phyloP scores from a whole-genome alignment of 352 stramenopile genomes.

The Pythium aristosporum region DNA sequence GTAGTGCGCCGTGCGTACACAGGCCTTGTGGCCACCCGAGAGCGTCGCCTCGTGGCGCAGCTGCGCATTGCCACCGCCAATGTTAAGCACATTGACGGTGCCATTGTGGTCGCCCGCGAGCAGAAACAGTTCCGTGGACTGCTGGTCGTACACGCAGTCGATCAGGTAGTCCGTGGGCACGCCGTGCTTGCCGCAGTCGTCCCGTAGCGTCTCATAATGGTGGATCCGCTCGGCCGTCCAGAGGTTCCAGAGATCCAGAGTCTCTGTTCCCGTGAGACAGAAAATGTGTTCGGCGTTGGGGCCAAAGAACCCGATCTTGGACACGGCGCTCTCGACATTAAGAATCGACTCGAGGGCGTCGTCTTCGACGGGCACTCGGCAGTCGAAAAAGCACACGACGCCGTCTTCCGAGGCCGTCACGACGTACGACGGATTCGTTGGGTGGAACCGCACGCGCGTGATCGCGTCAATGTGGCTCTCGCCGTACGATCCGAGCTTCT shows the following conservation, averaged over 20 bases:
- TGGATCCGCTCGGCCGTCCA: slow-evolving; percentile 79
- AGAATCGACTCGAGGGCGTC: slow-evolving; percentile 89
- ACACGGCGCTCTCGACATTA: slow-evolving; percentile 88
- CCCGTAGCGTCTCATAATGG: slow-evolving; percentile 73
- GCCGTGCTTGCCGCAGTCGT: slow-evolving; percentile 67
- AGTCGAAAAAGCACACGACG: slow-evolving; percentile 90
- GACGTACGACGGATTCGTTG: slow-evolving; percentile 68
- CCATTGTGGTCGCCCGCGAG: slow-evolving; percentile 77
- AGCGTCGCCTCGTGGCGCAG: slow-evolving; percentile 53
- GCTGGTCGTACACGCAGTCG: slow-evolving; percentile 81
- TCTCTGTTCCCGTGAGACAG: slow-evolving; percentile 87
- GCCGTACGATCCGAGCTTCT: slow-evolving; percentile 73
- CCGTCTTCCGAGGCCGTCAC: slow-evolving; percentile 90
- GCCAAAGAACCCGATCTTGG: slow-evolving; percentile 88
- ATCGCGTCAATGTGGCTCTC: slow-evolving; percentile 89
- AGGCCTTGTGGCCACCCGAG: slow-evolving; percentile 79
- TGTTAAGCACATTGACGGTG: slow-evolving; percentile 68
- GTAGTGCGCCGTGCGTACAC: slow-evolving; percentile 81
- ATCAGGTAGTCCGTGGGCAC: slow-evolving; percentile 85
- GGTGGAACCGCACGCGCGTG: slow-evolving; percentile 88
- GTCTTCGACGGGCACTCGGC: slow-evolving; percentile 78
- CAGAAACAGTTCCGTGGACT: slow-evolving; percentile 70
- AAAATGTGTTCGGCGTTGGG: slow-evolving; percentile 78
- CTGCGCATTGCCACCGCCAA: slow-evolving; percentile 51
- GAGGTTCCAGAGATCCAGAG: slow-evolving; percentile 89